These are phyloP conservation scores for Xylaria grammica DNA, from an alignment of 495 filamentous ascomycete species.

Conservation along the genomic window DNA sequence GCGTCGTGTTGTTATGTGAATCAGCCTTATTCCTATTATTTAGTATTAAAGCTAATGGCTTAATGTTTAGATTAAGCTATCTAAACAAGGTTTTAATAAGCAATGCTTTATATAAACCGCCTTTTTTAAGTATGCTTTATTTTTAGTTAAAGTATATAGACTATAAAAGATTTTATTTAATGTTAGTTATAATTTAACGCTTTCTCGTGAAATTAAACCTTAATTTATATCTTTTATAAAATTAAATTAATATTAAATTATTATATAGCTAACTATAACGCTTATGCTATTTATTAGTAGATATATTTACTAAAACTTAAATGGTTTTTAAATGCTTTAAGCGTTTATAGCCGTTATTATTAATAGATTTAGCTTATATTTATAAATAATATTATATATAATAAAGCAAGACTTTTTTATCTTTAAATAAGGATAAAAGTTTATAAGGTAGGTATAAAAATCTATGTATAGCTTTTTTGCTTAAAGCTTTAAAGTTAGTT, in stretches of 20 bases:
- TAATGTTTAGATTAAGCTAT: too few relatives aligned
- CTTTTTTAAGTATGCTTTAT: not conserved
- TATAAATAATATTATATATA: too few relatives aligned
- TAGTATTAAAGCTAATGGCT: too few relatives aligned
- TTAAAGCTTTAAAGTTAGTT: not conserved
- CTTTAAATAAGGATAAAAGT: not conserved
- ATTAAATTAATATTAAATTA: not conserved
- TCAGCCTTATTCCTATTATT: too few relatives aligned
- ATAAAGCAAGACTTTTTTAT: too few relatives aligned
- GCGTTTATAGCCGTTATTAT: too few relatives aligned
- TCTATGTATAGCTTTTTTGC: not conserved
- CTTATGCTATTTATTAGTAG: not conserved
- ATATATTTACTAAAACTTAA: not conserved
- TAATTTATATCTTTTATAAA: not conserved
- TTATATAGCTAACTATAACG: not conserved
- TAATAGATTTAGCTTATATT: too few relatives aligned
- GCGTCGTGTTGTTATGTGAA: too few relatives aligned
- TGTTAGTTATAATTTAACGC: not conserved
- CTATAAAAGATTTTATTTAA: not conserved
- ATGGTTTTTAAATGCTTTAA: too few relatives aligned
- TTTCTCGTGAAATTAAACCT: not conserved
- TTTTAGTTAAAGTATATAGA: not conserved
- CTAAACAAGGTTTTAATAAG: too few relatives aligned
- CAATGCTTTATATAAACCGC: not conserved
- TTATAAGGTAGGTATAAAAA: not conserved